These are phyloP conservation scores for Trametes cinnabarina DNA, from an alignment of 768 basidiomycete genomes.

Conservation along the genomic window DNA sequence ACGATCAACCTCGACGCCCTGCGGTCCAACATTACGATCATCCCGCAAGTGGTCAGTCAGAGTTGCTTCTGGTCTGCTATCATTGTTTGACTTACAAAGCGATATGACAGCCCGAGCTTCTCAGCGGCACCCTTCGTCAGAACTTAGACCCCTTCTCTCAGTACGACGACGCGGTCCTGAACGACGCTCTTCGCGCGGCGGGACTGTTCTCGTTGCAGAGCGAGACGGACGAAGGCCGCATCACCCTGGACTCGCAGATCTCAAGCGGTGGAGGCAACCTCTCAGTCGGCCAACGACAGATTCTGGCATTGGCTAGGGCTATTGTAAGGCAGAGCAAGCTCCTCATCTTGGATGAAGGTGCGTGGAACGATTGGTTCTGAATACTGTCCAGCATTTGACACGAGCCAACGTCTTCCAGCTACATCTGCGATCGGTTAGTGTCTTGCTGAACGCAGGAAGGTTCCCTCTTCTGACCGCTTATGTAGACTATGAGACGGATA, in stretches of 20 bases:
- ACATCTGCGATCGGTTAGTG: slow-evolving; percentile 44
- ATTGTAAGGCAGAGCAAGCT: slow-evolving; percentile 55
- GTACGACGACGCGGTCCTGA: slow-evolving; percentile 52
- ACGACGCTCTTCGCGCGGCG: slow-evolving; percentile 47
- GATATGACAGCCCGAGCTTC: slow-evolving; percentile 41
- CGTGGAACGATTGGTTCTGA: not conserved
- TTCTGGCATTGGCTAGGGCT: slow-evolving; percentile 59
- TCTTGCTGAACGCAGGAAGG: not conserved
- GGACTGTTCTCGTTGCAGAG: slow-evolving; percentile 46
- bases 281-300: slow-evolving; percentile 57
- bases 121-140: slow-evolving; percentile 53
- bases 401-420: slow-evolving; percentile 24
- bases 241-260: slow-evolving; percentile 46
- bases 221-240: slow-evolving; percentile 36
- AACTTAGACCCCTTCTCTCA: slow-evolving; percentile 61
- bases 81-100: not conserved
- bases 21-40: slow-evolving; percentile 54
- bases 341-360: slow-evolving; percentile 57
- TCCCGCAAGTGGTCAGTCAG: slow-evolving; percentile 50
- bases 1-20: slow-evolving; percentile 52
- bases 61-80: not conserved
- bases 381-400: not conserved
- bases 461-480: not conserved
- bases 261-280: slow-evolving; percentile 45
- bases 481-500: slow-evolving; percentile 44